phyloP scores from a whole-genome alignment of 2,329 filamentous ascomycete genomes.

The Thelonectria rubi region DNA sequence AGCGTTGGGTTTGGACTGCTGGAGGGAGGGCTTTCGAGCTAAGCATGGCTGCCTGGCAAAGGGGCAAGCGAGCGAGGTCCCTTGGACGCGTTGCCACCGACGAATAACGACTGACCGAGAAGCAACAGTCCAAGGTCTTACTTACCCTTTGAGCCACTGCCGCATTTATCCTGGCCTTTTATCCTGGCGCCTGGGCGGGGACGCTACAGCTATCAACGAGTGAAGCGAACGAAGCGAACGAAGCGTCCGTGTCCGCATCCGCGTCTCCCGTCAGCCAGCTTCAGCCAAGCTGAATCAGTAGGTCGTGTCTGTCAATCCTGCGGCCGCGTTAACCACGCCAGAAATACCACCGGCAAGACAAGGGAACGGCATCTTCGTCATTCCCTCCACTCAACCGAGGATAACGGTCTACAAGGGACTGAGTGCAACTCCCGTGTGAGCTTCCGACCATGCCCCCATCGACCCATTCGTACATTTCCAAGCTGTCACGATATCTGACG shows the following conservation, averaged over 20 bases:
- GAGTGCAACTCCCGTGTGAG: constrained; percentile 6
- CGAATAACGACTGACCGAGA: constrained; percentile 8
- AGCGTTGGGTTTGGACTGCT: constrained; percentile 17
- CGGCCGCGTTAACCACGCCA: constrained; percentile 17
- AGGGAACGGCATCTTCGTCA: constrained; percentile 3
- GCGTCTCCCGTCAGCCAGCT: background rate
- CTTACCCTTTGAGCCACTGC: background rate
- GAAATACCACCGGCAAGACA: background rate
- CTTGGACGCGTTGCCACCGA: constrained; percentile 7
- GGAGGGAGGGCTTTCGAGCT: background rate
- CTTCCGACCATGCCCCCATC: constrained; percentile 1
- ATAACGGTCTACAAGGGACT: background rate
- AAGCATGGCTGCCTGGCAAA: constrained; percentile 4
- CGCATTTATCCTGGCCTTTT: constrained; percentile 20
- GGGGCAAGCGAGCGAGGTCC: background rate
- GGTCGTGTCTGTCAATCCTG: background rate
- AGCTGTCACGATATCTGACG: background rate
- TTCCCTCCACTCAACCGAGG: constrained; percentile 5
- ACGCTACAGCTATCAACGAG: constrained; percentile 6
- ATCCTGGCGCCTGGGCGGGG: constrained; percentile 1
- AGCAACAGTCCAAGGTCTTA: background rate
- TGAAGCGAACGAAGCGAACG: background rate
- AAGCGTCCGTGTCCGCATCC: background rate
- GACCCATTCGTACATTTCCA: background rate
- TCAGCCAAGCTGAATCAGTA: background rate